Base-by-base conservation (phyloP, 768 basidiomycete genomes). In the Galerina sulciceps region DNA sequence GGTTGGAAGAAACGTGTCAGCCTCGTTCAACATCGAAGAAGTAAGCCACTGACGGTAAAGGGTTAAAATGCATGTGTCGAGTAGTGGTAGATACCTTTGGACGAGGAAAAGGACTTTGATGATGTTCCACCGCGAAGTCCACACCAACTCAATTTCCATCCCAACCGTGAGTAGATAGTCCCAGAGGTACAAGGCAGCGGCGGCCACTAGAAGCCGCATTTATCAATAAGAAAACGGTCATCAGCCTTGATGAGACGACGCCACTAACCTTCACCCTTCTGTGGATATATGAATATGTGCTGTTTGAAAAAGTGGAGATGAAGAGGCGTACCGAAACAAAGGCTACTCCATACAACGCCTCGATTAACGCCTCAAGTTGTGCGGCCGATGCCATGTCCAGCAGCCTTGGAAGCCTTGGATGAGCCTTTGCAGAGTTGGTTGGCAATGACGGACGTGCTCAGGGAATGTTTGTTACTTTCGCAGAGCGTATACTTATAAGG, bases 81-180 rank as follows among this genome's bases (percentile, higher is more conserved):
- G 22, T 13, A 51, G 15, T 15, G 49, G 49, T 20, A 51, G 35
- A n/a, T 51, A 51, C 22, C 49, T 37, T 11, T 51, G 49, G 36
- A 51, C 49, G 9, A 51, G 49, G 37, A 51, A 51, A 11, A 51
- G 40, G 14, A 51, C 49, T 10, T 51, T 51, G 10, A 51, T 51
- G 37, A 51, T 22, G 26, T 51, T 51, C 49, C 49, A 51, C 36
- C 49, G 37, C 37, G 49, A 51, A 4, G 49, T 20, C 49, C 49
- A 51, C 49, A 51, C 49, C 18, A 51, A 6, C 36, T 51, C 49
- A 6, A 51, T 38, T 40, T 51, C 49, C 49, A 51, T 51, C 18
- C 37, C 49, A 2, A 51, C 20, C 1, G 49, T 51, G 6, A 51
- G 37, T 20, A 38, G 26, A 38, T 51, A 51, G 22, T 51, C 49